Base-by-base conservation (phyloP, 208 protist species). In the Crithidia sp. region DNA sequence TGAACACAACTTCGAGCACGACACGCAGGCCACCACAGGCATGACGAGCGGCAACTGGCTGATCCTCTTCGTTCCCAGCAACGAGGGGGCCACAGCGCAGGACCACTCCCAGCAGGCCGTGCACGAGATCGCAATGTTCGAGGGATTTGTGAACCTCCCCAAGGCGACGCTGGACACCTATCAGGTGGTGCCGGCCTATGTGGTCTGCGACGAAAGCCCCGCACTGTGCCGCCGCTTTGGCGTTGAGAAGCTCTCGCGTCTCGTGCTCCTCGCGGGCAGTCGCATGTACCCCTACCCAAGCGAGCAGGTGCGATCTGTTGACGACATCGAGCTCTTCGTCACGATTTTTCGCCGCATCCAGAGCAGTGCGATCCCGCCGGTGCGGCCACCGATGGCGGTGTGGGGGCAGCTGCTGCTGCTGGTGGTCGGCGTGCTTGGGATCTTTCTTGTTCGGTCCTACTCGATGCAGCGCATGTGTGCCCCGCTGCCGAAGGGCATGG, bases 11-110 rank as follows among this genome's bases (percentile, higher is more conserved):
- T 77, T 77, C 14, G 73, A 77, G 52, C 73, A 67, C 17, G 73
- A 72, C 65, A 77, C 73, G 0, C 73, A 77, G 60, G 73, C 73
- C 13, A 71, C 65, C 4, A 40, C 57, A 7, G 73, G 65, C 43
- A 77, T 72, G 65, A 77, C 73, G 17, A 77, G 73, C 37, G 73
- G 73, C 65, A 77, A 77, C 44, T 77, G 73, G 73, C 66, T 77
- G 13, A 77, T 77, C n/a, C 37, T 77, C 10, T 77, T 77, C 28
- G 59, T 77, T 40, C 73, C 73, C 2, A 60, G 73, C 41, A 72
- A 60, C 59, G 65, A 77, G 44, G 73, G 41, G 5, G n/a, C 65
- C 28, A 72, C 65, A 16, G 40, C 59, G 40, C 64, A 77, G 56
- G 49, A 59, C 57, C 49, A 58, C 41, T 77, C 73, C 2, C 65